Evolutionary conservation across 75 land plant species (phyloP).

Genomic region (Pinus albicaulis): DNA sequence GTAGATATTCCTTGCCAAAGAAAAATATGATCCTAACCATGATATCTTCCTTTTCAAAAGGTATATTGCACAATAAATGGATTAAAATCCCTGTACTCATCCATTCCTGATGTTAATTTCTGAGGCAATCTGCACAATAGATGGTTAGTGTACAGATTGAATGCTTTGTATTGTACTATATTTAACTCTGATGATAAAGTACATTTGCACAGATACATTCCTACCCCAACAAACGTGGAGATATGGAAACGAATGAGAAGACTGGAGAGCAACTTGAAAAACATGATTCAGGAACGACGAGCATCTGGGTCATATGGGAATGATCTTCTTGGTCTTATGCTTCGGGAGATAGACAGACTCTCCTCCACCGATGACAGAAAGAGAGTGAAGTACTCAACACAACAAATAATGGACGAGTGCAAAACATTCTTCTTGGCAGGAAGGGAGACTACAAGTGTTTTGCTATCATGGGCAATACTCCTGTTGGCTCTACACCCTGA

Average conservation of each 20-base stretch:
- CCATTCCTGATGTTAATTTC: too few relatives aligned
- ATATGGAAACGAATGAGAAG: slow-evolving; percentile 5
- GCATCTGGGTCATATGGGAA: slow-evolving; percentile 9
- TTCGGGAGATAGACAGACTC: slow-evolving; percentile 6
- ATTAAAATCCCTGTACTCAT: too few relatives aligned
- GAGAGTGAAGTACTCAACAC: slow-evolving; percentile 7
- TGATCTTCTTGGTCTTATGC: slow-evolving; percentile 43
- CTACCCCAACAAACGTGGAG: not conserved
- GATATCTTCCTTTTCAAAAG: too few relatives aligned
- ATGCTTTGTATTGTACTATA: too few relatives aligned
- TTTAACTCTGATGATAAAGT: not conserved
- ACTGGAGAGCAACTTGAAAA: not conserved
- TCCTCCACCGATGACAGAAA: not conserved
- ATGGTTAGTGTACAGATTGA: too few relatives aligned
- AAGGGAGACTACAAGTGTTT: slow-evolving; percentile 26
- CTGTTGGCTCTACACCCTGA: slow-evolving; percentile 23
- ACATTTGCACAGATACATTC: slow-evolving; percentile 5
- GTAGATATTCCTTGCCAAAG: too few relatives aligned
- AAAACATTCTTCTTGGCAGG: slow-evolving; percentile 45
- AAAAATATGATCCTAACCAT: too few relatives aligned
- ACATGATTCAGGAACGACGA: slow-evolving; percentile 8
- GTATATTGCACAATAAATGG: too few relatives aligned
- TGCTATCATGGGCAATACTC: slow-evolving; percentile 39
- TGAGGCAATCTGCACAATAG: too few relatives aligned
- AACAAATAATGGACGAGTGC: slow-evolving; percentile 38